A percentile compares a stretch with the other conserved stretches of the same genome.
These are phyloP conservation scores for Aspergillus saccharolyticus DNA, from an alignment of 495 filamentous ascomycete species.

Conservation along the genomic window DNA sequence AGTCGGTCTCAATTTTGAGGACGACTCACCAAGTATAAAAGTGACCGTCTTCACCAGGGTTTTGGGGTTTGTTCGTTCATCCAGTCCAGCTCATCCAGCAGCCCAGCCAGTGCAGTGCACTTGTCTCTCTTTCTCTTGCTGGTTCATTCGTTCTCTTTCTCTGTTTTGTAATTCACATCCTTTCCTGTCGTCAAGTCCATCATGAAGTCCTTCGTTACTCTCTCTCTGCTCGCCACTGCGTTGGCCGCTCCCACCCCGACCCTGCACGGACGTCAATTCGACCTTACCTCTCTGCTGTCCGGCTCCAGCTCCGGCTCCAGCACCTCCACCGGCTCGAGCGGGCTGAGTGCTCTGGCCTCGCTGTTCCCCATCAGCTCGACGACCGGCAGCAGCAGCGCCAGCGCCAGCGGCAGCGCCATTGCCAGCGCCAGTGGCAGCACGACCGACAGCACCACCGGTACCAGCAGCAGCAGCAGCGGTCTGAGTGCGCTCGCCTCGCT, in stretches of 20 bases:
- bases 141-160: background rate
- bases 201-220: conserved; percentile 24
- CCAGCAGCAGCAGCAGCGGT: conserved; percentile 5
- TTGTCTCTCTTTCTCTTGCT: background rate
- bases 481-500: no score
- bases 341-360: conserved; percentile 14
- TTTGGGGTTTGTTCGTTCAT: background rate
- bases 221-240: conserved; percentile 20
- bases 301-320: conserved; percentile 5
- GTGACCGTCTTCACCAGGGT: background rate
- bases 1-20: background rate
- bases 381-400: background rate
- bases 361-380: conserved; percentile 6
- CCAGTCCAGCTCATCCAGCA: background rate
- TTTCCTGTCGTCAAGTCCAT: background rate
- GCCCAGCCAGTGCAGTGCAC: conserved; percentile 1
- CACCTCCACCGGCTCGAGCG: conserved; percentile 12
- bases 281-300: conserved; percentile 3
- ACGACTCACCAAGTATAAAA: background rate
- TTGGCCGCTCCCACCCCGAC: conserved; percentile 27
- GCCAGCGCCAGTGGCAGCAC: background rate
- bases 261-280: conserved; percentile 18
- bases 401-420: conserved; percentile 4
- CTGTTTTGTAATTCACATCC: background rate
- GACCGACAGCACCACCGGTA: background rate